Evolutionary conservation across 257 asterid genomes (phyloP), one percentile per base, ranked within the genome.

Genomic region (Solanum bukasovii): DNA sequence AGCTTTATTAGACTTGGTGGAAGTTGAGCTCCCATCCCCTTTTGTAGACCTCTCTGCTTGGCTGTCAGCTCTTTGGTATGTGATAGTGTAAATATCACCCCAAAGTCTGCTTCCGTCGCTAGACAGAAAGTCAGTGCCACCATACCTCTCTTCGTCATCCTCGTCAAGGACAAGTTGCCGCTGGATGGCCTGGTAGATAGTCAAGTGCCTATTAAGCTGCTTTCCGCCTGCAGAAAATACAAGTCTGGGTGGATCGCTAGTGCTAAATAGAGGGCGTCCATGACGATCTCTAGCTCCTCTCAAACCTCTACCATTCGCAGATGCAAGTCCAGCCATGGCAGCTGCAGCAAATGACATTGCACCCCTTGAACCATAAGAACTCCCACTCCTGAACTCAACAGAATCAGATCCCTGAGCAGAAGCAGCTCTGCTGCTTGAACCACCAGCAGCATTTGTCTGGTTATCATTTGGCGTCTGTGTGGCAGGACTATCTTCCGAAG

Each of bases 281-380:
- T 90, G 92, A 73, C 95, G 90, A 90, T 96, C 96, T 92, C 96
- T 93, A 90, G 92, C 93, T 42, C 95, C 99, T 87, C 97, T 94
- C 87, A 91, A 89, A 89, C 98, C 98, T 94, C 97, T 92, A 88
- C 93, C 93, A 84, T 91, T 95, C 79, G 95, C 94, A 74, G 99
- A 93, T 56, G 96, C 94, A 89, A 94, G 95, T 25, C 99, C 99
- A 88, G 98, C 98, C 99, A 97, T 97, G 33, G 99, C 97, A 88
- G 98, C 99, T 86, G 99, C 99, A 63, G 99, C 99, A 92, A 96
- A 97, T 85, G 99, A 94, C 98, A 96, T 94, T 87, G 98, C 98
- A 87, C 98, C 98, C 92, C 99, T 94, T 33, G 98, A 94, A 89
- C 98, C 96, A 87, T 92, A 95, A 40, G 98, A 93, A 84, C 93